These are phyloP conservation scores for Colletotrichum noveboracense DNA, from an alignment of 2,329 filamentous ascomycete genomes.

Conservation along the genomic window DNA sequence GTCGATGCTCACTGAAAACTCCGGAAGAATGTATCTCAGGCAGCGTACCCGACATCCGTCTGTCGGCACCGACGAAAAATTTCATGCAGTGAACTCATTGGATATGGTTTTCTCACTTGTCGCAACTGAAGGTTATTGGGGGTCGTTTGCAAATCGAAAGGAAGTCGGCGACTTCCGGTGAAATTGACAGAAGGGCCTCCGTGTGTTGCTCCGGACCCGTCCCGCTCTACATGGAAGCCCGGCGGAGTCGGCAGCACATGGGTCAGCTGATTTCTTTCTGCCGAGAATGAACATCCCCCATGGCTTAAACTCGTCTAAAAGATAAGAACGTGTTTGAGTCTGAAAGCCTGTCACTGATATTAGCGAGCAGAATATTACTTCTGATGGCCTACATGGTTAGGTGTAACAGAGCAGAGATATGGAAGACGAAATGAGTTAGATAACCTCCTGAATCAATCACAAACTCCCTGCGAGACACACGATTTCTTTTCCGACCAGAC, in stretches of 20 bases:
- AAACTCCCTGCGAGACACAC: background rate
- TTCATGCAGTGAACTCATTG: background rate
- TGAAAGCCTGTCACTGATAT: background rate
- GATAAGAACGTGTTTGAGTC: background rate
- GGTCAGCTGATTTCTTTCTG: background rate
- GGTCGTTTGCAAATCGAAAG: background rate
- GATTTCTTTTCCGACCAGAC: background rate
- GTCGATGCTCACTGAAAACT: background rate
- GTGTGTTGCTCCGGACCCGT: background rate
- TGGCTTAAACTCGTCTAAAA: background rate
- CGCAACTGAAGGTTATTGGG: background rate
- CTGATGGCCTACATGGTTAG: background rate
- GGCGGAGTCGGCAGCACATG: background rate
- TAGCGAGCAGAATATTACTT: background rate
- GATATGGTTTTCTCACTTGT: background rate
- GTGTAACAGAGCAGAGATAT: background rate
- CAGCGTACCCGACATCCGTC: background rate
- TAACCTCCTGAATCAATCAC: fast-evolving
- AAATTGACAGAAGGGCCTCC: background rate
- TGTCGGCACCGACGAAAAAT: background rate
- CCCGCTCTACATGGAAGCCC: background rate
- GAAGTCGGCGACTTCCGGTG: background rate
- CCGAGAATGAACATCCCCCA: background rate
- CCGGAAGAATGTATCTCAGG: background rate
- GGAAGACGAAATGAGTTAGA: background rate